Evolutionary conservation across 169 alveolate genomes (phyloP).

Genomic region (Miamiensis avidus): DNA sequence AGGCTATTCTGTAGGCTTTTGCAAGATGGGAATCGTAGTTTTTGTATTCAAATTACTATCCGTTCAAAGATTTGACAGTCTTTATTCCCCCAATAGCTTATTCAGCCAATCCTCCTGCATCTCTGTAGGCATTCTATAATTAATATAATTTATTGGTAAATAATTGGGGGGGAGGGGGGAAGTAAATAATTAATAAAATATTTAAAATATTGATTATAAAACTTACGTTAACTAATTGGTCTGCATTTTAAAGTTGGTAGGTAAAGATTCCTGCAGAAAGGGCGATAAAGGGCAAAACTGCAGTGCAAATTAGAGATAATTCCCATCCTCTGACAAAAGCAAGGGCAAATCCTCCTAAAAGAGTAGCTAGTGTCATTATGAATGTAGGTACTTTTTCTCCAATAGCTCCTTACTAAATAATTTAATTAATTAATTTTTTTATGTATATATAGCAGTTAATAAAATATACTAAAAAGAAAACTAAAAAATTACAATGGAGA

Average conservation of each 20-base stretch:
- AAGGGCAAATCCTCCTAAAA: slow-evolving; percentile 29
- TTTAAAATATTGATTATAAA: too few relatives aligned
- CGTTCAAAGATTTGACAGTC: slow-evolving; percentile 40
- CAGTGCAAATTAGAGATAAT: slow-evolving; percentile 30
- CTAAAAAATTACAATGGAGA: too few relatives aligned
- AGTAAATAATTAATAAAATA: too few relatives aligned
- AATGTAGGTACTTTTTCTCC: slow-evolving; percentile 38
- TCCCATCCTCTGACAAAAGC: slow-evolving; percentile 47
- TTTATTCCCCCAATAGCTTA: slow-evolving; percentile 41
- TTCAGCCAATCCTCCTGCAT: slow-evolving; percentile 49
- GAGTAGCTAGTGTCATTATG: slow-evolving; percentile 24
- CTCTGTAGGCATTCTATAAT: too few relatives aligned
- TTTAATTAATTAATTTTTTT: too few relatives aligned
- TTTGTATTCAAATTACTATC: slow-evolving; percentile 34
- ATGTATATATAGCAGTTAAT: too few relatives aligned
- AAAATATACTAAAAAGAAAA: too few relatives aligned
- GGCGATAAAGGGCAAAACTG: slow-evolving; percentile 26
- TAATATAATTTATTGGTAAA: too few relatives aligned
- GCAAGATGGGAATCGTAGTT: slow-evolving; percentile 6
- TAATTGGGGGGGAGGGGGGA: too few relatives aligned
- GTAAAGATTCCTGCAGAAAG: slow-evolving; percentile 26
- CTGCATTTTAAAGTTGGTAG: background rate
- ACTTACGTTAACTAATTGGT: background rate
- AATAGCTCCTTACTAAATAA: slow-evolving; percentile 51
- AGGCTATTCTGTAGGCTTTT: slow-evolving; percentile 22